phyloP scores from a whole-genome alignment of 306 rosid genomes.

The Carpinus viminea region DNA sequence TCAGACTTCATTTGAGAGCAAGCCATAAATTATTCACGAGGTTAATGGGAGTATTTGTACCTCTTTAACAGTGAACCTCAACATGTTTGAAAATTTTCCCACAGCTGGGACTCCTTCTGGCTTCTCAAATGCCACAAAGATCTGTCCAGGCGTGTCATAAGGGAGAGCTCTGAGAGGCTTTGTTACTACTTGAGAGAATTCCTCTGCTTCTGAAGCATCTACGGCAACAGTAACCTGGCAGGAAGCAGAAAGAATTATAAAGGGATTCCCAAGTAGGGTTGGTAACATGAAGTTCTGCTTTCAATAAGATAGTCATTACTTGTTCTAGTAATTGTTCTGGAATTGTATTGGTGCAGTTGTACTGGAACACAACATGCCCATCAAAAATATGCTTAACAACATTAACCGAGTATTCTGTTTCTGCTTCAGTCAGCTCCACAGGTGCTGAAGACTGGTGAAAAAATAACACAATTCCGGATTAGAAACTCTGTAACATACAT shows the following conservation, averaged over 20 bases:
- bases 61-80: slow-evolving; percentile 93
- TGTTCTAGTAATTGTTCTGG: slow-evolving; percentile 93
- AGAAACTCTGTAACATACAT: neutral
- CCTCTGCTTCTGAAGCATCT: slow-evolving; percentile 94
- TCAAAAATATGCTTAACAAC: slow-evolving; percentile 94
- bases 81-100: slow-evolving; percentile 80
- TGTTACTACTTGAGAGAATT: slow-evolving; percentile 67
- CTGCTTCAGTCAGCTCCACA: slow-evolving; percentile 97
- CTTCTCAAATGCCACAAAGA: slow-evolving; percentile 86
- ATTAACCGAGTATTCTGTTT: slow-evolving; percentile 94
- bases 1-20: slow-evolving; percentile 1
- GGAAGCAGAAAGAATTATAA: slow-evolving; percentile 19
- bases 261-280: slow-evolving; percentile 23
- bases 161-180: slow-evolving; percentile 93
- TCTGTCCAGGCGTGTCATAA: slow-evolving; percentile 91
- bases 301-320: slow-evolving; percentile 44
- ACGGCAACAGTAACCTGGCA: slow-evolving; percentile 77
- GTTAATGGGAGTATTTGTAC: slow-evolving; percentile 35
- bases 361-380: slow-evolving; percentile 88
- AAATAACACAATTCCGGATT: slow-evolving; percentile 7
- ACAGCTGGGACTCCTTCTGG: slow-evolving; percentile 72
- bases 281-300: slow-evolving; percentile 6
- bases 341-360: slow-evolving; percentile 95
- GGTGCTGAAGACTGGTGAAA: slow-evolving; percentile 85
- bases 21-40: neutral